Evolutionary conservation across 371 early-diverging fungal genomes (phyloP), one percentile per base, ranked within the genome.

Genomic region (Coemansia sp.): DNA sequence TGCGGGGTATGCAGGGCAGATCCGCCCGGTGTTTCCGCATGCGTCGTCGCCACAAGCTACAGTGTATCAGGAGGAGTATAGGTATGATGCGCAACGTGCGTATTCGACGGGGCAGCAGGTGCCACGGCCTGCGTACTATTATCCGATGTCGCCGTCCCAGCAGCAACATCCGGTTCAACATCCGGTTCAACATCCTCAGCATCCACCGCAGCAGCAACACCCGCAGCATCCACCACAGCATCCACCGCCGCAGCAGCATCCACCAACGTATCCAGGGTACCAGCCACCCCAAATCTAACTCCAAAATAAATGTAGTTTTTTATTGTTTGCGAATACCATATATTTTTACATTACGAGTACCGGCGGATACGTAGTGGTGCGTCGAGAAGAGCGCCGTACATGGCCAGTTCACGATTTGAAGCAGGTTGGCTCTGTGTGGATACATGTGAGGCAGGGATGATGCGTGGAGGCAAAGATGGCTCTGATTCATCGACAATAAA

Each of bases 291-390:
- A 34, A 34, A 34, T 34, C 3, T 34, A 34, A 34, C 37, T 34
- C 37, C 37, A 34, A 34, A 34, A 34, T 34, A 34, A 34, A 34
- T 34, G 37, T 34, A 34, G 37, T 34, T 34, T 34, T 34, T 34
- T 34, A 34, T 34, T 34, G 37, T 34, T 34, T 34, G 37, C 37
- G 37, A 34, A 34, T 34, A 34, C 37, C 10, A 34, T 45, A n/a
- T 45, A 45, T 45, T 6, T 18, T 37, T 37, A 31, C 16, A 21
- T 26, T 16, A 21, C 10, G 47, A 18, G 18, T 61, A 74, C 4
- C 71, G 63, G 2, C 75, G 63, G 27, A 74, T 63, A 11, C 75
- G 54, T 16, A 74, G 34, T 11, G 75, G 64, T 2, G 67, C 61
- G 39, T 74, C 75, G 5, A 74, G 27, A 27, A 74, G 29, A 2